Base-by-base conservation (phyloP, 768 basidiomycete species). In the Tephrocybe sp. region DNA sequence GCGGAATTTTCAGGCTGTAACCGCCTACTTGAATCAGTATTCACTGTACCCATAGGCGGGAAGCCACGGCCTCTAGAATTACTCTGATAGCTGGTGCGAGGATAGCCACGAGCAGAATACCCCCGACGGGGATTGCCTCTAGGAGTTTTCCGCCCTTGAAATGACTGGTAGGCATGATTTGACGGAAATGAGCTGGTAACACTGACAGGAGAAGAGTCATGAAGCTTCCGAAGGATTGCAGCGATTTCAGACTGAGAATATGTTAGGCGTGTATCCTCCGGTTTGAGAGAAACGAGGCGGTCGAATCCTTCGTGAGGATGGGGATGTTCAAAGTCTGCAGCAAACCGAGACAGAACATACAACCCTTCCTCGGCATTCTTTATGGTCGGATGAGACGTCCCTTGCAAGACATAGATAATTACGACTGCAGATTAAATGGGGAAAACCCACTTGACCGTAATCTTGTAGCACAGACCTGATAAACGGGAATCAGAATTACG, bases 381-480 rank as follows among this genome's bases (percentile, higher is more conserved):
- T 66, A 92, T 91, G 48, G 90, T 92, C 45, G 89, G 91, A 68
- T 90, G 89, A 43, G 69, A 73, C 32, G 74, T 76, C 59, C 89
- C 89, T 91, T 62, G 61, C 39, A 10, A 11, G 6, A 22, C 17
- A 14, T 34, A 16, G 34, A 56, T 60, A 23, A 60, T n/a, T n/a
- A 43, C 32, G 26, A 39, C 14, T 35, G 48, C 34, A 42, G 43
- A 23, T 34, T 49, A 58, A 13, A 45, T 30, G 38, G 14, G 39
- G 50, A 45, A 46, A 40, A 74, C 84, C 62, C 68, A 88, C 87
- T 78, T 59, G 68, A 66, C 62, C 69, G 68, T 36, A 90, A 73
- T 40, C 88, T 79, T 49, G 73, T 71, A 51, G 76, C 80, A 57
- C 87, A 89, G 48, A 77, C 69, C 86, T 60, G 50, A 54, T 45